phyloP scores from a whole-genome alignment of 23 red algal genomes.

The Pyropia haitanensis region DNA sequence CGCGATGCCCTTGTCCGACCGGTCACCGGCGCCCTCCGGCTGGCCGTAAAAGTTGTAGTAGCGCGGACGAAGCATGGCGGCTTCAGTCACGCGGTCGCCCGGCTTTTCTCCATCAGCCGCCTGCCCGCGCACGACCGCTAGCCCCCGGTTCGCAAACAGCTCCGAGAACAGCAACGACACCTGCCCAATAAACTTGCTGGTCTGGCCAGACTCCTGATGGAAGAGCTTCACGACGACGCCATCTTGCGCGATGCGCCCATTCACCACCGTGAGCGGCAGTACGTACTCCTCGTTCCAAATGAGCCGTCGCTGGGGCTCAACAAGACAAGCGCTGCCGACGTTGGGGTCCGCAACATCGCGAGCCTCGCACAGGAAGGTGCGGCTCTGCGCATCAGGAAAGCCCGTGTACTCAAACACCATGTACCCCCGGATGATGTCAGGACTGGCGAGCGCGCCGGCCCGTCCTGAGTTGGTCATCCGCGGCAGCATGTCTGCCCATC shows the following conservation, averaged over 20 bases:
- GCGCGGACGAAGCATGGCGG: conserved; percentile 64
- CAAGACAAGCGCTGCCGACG: conserved; percentile 43
- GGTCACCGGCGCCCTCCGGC: conserved; percentile 38
- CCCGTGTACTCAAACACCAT: conserved; percentile 55
- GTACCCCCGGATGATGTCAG: conserved; percentile 63
- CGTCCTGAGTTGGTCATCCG: conserved; percentile 17
- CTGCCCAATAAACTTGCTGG: conserved; percentile 52
- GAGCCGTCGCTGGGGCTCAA: conserved; percentile 36
- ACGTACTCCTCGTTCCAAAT: conserved; percentile 74
- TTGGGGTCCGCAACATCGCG: conserved; percentile 47
- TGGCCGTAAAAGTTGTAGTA: conserved; percentile 93
- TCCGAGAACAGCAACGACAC: conserved; percentile 52
- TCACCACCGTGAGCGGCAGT: conserved; percentile 55
- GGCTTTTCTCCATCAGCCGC: conserved; percentile 55
- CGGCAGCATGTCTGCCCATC: conserved; percentile 82
- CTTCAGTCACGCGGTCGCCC: conserved; percentile 45
- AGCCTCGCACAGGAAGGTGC: conserved; percentile 47
- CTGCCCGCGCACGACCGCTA: conserved; percentile 65
- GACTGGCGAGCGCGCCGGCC: background rate
- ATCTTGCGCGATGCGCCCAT: conserved; percentile 51
- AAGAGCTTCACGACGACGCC: conserved; percentile 56
- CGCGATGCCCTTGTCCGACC: conserved; percentile 62
- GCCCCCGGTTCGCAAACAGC: conserved; percentile 45
- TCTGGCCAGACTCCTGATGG: conserved; percentile 26
- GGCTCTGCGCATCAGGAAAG: conserved; percentile 8